phyloP scores from a whole-genome alignment of 1,284 basidiomycete genomes.

The Coriolopsis trogii region DNA sequence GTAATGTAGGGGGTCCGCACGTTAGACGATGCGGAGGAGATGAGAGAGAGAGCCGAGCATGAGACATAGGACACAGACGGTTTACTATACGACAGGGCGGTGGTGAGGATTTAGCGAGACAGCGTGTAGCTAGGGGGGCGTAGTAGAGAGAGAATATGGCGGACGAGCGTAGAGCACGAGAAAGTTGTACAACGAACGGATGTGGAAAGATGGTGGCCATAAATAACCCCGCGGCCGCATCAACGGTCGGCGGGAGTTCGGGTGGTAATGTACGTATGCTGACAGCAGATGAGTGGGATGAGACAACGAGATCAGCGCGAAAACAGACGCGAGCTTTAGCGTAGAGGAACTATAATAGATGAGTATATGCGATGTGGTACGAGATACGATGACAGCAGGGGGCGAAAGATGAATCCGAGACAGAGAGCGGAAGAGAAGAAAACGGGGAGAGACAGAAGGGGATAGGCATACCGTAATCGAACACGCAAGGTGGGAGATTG shows the following conservation, averaged over 20 bases:
- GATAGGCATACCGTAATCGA: neutral
- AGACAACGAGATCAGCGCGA: neutral
- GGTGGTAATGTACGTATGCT: neutral
- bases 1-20: no score
- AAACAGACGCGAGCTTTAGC: neutral
- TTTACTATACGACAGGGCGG: no score
- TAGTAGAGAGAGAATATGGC: neutral
- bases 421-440: neutral
- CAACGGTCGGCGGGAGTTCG: neutral
- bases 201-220: no score
- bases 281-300: neutral
- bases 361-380: neutral
- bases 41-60: no score
- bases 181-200: constrained; percentile 1
- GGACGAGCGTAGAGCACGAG: neutral
- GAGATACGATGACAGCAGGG: neutral
- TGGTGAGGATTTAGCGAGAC: no score
- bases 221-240: constrained; percentile 1
- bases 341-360: no score
- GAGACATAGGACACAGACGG: no score
- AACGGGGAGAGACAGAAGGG: neutral
- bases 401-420: neutral
- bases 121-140: no score
- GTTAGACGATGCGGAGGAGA: no score
- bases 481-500: no score